A percentile compares a stretch with the other conserved stretches of the same genome.
phyloP scores from a whole-genome alignment of 331 rosid species.

The Saraca asoca region DNA sequence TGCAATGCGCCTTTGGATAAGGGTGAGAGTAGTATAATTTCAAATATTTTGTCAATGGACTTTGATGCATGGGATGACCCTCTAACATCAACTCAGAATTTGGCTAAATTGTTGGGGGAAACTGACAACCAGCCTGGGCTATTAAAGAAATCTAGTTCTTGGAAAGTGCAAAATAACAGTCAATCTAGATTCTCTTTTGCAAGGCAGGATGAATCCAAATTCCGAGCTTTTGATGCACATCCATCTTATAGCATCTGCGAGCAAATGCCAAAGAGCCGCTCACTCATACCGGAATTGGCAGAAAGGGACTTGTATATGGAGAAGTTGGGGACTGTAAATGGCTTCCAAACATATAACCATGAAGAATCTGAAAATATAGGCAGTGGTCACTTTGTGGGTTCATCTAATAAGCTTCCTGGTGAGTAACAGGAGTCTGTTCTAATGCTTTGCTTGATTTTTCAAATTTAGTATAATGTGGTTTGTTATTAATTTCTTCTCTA shows the following conservation, averaged over 20 bases:
- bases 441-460: neutral
- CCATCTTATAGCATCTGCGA: slow-evolving; percentile 48
- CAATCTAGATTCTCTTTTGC: slow-evolving; percentile 95
- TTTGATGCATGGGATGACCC: slow-evolving; percentile 74
- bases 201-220: slow-evolving; percentile 69
- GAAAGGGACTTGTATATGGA: slow-evolving; percentile 54
- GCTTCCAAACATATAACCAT: slow-evolving; percentile 44
- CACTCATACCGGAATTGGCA: slow-evolving; percentile 54
- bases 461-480: no score
- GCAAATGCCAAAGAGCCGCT: slow-evolving; percentile 46
- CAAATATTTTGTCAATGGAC: slow-evolving; percentile 84
- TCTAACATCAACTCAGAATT: slow-evolving; percentile 57
- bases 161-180: slow-evolving; percentile 70
- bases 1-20: slow-evolving; percentile 50
- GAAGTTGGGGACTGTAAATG: slow-evolving; percentile 55
- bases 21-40: slow-evolving; percentile 89
- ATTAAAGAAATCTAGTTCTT: slow-evolving; percentile 54
- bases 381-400: slow-evolving; percentile 35
- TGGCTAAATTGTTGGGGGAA: slow-evolving; percentile 66
- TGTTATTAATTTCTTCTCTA: no score
- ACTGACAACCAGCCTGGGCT: slow-evolving; percentile 48
- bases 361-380: slow-evolving; percentile 57
- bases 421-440: slow-evolving; percentile 38
- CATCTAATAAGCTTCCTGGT: slow-evolving; percentile 69
- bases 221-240: slow-evolving; percentile 50